Conservation (phyloP, 148 eudicot species). For the Dysphania ambrosioides region DNA sequence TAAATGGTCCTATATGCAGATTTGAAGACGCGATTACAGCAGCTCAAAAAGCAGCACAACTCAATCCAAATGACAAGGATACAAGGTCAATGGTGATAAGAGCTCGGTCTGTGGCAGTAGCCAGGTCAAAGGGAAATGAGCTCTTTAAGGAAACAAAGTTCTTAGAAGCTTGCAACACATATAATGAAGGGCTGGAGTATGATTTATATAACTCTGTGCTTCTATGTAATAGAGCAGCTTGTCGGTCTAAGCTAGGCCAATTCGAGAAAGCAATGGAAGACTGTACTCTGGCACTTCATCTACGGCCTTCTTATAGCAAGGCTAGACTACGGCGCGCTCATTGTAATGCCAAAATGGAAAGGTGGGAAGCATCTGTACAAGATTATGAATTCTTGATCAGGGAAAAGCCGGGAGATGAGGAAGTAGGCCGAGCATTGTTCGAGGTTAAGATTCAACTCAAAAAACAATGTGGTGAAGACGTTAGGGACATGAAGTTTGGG, state of each 20-base stretch:
- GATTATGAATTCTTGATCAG: conserved; percentile 61
- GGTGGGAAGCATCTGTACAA: conserved; percentile 59
- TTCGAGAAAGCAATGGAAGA: conserved; percentile 68
- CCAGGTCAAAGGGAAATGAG: conserved; percentile 55
- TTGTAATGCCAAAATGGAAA: conserved; percentile 56
- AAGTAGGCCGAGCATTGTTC: conserved; percentile 41
- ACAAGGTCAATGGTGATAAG: conserved; percentile 28
- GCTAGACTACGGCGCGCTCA: conserved; percentile 68
- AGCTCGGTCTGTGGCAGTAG: conserved; percentile 35
- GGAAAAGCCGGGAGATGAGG: conserved; percentile 52
- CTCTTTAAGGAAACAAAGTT: conserved; percentile 44
- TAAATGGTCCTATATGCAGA: conserved; percentile 24
- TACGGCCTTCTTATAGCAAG: conserved; percentile 59
- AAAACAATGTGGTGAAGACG: conserved; percentile 35
- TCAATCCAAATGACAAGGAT: conserved; percentile 40
- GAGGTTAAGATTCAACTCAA: conserved; percentile 32
- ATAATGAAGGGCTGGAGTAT: conserved; percentile 57
- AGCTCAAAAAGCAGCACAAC: conserved; percentile 40
- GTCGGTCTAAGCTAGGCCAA: conserved; percentile 54
- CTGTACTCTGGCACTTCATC: conserved; percentile 50
- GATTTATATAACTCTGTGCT: conserved; percentile 53
- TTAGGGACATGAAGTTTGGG: conserved; percentile 26
- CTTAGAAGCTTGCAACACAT: conserved; percentile 47
- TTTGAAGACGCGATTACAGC: conserved; percentile 66
- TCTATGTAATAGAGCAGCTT: conserved; percentile 68